Percentiles rank a stretch among this genome's conserved stretches.
Conservation (phyloP, 2,329 filamentous ascomycete genomes). For the Pyricularia grisea region DNA sequence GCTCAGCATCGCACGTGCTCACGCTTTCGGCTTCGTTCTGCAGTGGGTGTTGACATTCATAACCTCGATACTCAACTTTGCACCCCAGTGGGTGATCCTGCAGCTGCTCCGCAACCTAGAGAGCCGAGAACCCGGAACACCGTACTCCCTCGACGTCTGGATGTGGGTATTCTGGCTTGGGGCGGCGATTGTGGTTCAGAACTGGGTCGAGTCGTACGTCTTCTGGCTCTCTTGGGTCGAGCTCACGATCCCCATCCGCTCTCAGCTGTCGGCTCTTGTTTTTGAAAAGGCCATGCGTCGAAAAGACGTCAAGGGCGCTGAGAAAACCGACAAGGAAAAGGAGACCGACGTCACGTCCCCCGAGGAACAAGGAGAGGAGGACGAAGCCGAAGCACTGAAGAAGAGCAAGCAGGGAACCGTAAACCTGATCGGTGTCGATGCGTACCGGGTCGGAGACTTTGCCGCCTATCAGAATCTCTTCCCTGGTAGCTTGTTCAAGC, state of each 20-base stretch:
- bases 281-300: constrained; percentile 69
- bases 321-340: constrained; percentile 33
- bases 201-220: constrained; percentile 43
- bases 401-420: constrained; percentile 61
- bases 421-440: constrained; percentile 71
- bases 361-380: constrained; percentile 29
- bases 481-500: constrained; percentile 49
- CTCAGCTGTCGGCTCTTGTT: constrained; percentile 61
- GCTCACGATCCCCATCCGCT: constrained; percentile 56
- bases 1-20: constrained; percentile 48
- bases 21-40: constrained; percentile 42
- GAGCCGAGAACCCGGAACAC: constrained; percentile 31
- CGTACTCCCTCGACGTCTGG: constrained; percentile 47
- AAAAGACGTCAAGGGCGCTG: constrained; percentile 64
- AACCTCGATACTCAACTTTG: constrained; percentile 51
- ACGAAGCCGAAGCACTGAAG: constrained; percentile 33
- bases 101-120: constrained; percentile 59
- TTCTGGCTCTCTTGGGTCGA: constrained; percentile 58
- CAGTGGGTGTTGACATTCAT: constrained; percentile 50
- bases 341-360: constrained; percentile 17
- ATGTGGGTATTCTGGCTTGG: constrained; percentile 59
- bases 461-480: constrained; percentile 58
- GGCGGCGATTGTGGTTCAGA: constrained; percentile 44
- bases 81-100: constrained; percentile 61
- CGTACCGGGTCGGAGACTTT: constrained; percentile 60